These are phyloP conservation scores for Podospora australis DNA, from an alignment of 495 filamentous ascomycete species.

Conservation along the genomic window DNA sequence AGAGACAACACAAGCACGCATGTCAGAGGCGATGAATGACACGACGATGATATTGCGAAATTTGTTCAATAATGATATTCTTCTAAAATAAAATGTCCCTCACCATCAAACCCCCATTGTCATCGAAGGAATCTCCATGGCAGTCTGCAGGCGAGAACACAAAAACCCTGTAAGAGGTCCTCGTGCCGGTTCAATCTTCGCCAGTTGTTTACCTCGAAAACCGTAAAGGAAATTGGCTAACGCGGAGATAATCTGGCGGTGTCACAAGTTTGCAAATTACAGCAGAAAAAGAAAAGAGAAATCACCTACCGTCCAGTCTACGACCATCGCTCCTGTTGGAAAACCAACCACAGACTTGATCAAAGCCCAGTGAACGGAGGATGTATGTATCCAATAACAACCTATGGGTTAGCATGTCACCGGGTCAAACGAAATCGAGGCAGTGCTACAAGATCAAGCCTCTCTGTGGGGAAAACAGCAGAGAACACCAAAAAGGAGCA, in stretches of 20 bases:
- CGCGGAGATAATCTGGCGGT: constrained; percentile 60
- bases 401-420: too few relatives aligned
- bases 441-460: not conserved
- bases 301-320: too few relatives aligned
- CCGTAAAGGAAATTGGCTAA: constrained; percentile 54
- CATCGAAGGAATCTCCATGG: constrained; percentile 47
- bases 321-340: too few relatives aligned
- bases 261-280: too few relatives aligned
- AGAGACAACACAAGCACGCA: too few relatives aligned
- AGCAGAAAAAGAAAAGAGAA: too few relatives aligned
- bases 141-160: constrained; percentile 65
- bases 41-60: too few relatives aligned
- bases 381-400: too few relatives aligned
- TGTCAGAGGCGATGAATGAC: too few relatives aligned
- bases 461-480: not conserved
- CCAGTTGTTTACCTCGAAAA: constrained; percentile 74
- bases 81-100: constrained; percentile 51
- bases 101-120: constrained; percentile 65
- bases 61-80: too few relatives aligned
- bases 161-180: constrained; percentile 27
- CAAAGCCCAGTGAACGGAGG: too few relatives aligned
- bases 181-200: constrained; percentile 53
- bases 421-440: constrained; percentile 5
- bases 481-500: constrained; percentile 10
- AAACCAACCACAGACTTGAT: too few relatives aligned